These are phyloP conservation scores for Tricholoma sp. DNA, from an alignment of 768 basidiomycete genomes.

Conservation along the genomic window DNA sequence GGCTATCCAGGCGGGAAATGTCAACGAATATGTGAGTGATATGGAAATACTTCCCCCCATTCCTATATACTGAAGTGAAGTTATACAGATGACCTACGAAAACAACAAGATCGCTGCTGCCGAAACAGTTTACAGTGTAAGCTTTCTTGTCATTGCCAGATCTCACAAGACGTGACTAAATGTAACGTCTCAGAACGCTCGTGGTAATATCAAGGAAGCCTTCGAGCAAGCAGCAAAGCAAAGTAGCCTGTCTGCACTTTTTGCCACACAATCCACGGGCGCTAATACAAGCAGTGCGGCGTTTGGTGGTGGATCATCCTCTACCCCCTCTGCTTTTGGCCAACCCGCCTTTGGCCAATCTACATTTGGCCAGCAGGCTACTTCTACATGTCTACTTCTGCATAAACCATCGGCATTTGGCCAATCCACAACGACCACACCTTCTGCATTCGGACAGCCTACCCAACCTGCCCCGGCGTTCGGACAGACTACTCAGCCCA, in stretches of 20 bases:
- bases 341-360: conserved; percentile 35
- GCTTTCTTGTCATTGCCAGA: background rate
- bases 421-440: conserved; percentile 22
- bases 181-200: conserved; percentile 34
- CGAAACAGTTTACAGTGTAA: conserved; percentile 38
- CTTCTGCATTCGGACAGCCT: conserved; percentile 36
- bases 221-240: conserved; percentile 49
- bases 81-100: conserved; percentile 51
- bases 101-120: conserved; percentile 47
- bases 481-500: conserved; percentile 23
- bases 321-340: conserved; percentile 21
- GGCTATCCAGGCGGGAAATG: conserved; percentile 51
- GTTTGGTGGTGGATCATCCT: conserved; percentile 20
- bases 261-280: conserved; percentile 16
- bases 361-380: conserved; percentile 26
- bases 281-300: conserved; percentile 11
- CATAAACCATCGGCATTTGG: conserved; percentile 14
- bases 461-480: conserved; percentile 18
- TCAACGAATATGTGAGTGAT: conserved; percentile 65
- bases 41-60: background rate
- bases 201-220: conserved; percentile 41
- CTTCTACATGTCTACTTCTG: conserved; percentile 2
- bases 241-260: conserved; percentile 22
- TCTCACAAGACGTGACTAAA: background rate
- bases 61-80: background rate